Base-by-base conservation (phyloP, 1,284 basidiomycete species). In the Megacollybia platyphylla region DNA sequence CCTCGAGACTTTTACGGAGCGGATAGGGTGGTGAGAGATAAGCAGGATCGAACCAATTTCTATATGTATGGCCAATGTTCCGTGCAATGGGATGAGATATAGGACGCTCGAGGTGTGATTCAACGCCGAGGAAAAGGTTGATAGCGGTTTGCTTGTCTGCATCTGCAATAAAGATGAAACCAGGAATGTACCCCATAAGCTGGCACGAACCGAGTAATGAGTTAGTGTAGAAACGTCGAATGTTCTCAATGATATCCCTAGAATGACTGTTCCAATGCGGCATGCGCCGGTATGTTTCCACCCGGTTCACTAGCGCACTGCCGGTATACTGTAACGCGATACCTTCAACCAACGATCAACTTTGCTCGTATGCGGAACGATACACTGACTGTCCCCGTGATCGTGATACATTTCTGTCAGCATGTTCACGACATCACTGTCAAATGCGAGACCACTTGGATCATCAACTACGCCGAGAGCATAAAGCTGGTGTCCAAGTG, bases 331-430 rank as follows among this genome's bases (percentile, higher is more conserved):
- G 96, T 53, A 97, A 70, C 0, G 96, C 94, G 45, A 98, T 81
- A 1, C 92, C 87, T 93, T 37, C 4, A 29, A 26, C 6, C 31
- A 7, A 15, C 20, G 15, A 40, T 29, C 17, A 46, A 36, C 9
- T 17, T 35, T 8, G 27, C 7, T 41, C 17, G 7, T 26, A 18
- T 11, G 13, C 7, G 29, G 1, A 32, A 17, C 7, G 17, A 36
- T 42, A n/a, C 5, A 62, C 81, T 53, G 53, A 88, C 88, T 92
- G 53, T 96, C 91, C 1, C 91, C 90, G 53, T 93, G 89, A 58
- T 96, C 90, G 57, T 97, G 92, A 60, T 97, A 98, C 93, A 99
- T 97, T 62, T 97, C 92, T 0, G 93, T 98, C 51, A 99, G 60
- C 78, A 98, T 93, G 58, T 96, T 91, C 39, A 96, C 87, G 0